Percentiles rank a stretch among this genome's conserved stretches.
Evolutionary conservation across 768 basidiomycete genomes (phyloP).

Genomic region (Boletus eberwhitei): DNA sequence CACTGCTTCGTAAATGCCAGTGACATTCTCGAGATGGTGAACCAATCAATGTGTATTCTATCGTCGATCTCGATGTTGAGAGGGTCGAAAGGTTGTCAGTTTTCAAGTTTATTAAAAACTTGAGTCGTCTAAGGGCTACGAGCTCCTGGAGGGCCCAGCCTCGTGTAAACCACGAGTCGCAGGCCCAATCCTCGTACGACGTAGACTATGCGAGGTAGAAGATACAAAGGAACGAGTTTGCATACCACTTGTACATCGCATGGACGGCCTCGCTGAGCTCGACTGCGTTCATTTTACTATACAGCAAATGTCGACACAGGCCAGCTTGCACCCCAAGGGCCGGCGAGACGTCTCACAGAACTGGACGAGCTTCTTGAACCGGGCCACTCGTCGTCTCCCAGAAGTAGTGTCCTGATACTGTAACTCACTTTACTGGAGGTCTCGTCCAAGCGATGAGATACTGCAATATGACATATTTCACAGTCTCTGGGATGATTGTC

Average conservation of each 20-base stretch:
- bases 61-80: no score
- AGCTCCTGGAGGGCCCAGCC: no score
- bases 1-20: background rate
- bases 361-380: background rate
- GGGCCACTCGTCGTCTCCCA: background rate
- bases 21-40: background rate
- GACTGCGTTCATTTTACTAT: no score
- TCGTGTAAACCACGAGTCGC: no score
- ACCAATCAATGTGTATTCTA: background rate
- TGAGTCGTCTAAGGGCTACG: no score
- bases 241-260: constrained; percentile 25
- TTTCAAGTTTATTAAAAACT: no score
- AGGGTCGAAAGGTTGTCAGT: no score
- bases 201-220: constrained; percentile 11
- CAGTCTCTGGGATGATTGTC: constrained; percentile 5
- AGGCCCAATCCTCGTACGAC: no score
- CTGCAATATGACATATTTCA: constrained; percentile 8
- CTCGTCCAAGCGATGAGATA: constrained; percentile 8
- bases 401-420: background rate
- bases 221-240: constrained; percentile 18
- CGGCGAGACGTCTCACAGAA: constrained; percentile 3
- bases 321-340: constrained; percentile 2
- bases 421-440: constrained; percentile 1
- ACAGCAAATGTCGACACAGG: constrained; percentile 15
- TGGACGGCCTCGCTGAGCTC: constrained; percentile 21